Conservation (phyloP, 176 grass and related monocot species). For the Oryza longistaminata region DNA sequence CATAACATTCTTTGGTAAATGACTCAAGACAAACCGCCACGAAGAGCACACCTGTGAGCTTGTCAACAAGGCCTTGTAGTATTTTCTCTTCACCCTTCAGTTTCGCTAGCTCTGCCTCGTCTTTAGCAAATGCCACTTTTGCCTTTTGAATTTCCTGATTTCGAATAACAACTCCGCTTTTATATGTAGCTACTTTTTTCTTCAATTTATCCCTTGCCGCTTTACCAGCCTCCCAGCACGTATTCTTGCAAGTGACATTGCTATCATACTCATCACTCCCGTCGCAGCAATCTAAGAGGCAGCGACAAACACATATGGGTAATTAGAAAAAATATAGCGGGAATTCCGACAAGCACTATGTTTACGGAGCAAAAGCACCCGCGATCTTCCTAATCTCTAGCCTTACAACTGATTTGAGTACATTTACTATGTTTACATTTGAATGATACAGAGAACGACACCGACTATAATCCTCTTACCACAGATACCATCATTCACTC, state of each 20-base stretch:
- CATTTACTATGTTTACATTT: background rate
- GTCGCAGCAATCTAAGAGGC: conserved; percentile 85
- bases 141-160: conserved; percentile 83
- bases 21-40: background rate
- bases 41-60: conserved; percentile 75
- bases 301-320: background rate
- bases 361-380: background rate
- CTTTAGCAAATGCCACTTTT: conserved; percentile 78
- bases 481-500: conserved; percentile 91
- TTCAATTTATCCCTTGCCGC: conserved; percentile 81
- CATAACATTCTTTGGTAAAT: background rate
- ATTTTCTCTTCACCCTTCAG: conserved; percentile 87
- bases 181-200: conserved; percentile 83
- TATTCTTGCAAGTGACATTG: conserved; percentile 72
- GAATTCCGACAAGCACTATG: background rate
- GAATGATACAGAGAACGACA: background rate
- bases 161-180: conserved; percentile 71
- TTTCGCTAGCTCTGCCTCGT: conserved; percentile 71
- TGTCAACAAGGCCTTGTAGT: conserved; percentile 73
- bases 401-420: background rate
- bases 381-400: background rate
- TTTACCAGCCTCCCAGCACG: conserved; percentile 98
- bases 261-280: conserved; percentile 94
- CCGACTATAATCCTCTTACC: conserved; percentile 53
- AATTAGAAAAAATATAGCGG: background rate